Evolutionary conservation across 2,329 filamentous ascomycete genomes (phyloP).

Genomic region (Phialocephala sp.): DNA sequence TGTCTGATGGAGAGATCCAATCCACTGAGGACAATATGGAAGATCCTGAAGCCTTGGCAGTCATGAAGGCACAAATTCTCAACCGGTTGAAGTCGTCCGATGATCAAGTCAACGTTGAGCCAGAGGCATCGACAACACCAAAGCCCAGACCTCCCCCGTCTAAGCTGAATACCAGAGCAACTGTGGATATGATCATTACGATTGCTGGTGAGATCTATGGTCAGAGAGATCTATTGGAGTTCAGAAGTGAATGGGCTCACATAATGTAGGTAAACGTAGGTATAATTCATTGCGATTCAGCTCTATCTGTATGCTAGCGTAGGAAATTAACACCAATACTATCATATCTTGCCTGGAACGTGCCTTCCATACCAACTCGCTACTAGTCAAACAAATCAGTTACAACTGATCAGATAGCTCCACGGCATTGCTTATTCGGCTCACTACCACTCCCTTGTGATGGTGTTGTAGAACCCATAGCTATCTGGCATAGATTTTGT

Average conservation of each 20-base stretch:
- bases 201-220: slow-evolving; percentile 89
- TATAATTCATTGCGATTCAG: slow-evolving; percentile 6
- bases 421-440: too few species aligned
- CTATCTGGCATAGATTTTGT: too few species aligned
- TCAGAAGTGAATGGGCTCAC: slow-evolving; percentile 61
- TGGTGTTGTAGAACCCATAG: too few species aligned
- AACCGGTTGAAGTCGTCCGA: slow-evolving; percentile 10
- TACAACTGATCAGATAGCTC: too few species aligned
- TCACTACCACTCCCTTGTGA: too few species aligned
- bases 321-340: neutral
- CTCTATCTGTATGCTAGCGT: neutral
- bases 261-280: slow-evolving; percentile 24
- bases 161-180: slow-evolving; percentile 57
- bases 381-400: too few species aligned
- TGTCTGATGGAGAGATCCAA: neutral
- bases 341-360: too few species aligned
- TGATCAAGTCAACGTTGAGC: slow-evolving; percentile 22
- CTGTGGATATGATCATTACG: slow-evolving; percentile 90
- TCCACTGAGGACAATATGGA: neutral
- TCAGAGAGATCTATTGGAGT: slow-evolving; percentile 82
- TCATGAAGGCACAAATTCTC: slow-evolving; percentile 2
- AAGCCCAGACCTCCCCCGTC: slow-evolving; percentile 5
- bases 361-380: too few species aligned
- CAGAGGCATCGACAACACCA: slow-evolving; percentile 8
- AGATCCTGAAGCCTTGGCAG: neutral